These are phyloP conservation scores for Orbilia blumenaviensis DNA, from an alignment of 2,329 filamentous ascomycete species.

Conservation along the genomic window DNA sequence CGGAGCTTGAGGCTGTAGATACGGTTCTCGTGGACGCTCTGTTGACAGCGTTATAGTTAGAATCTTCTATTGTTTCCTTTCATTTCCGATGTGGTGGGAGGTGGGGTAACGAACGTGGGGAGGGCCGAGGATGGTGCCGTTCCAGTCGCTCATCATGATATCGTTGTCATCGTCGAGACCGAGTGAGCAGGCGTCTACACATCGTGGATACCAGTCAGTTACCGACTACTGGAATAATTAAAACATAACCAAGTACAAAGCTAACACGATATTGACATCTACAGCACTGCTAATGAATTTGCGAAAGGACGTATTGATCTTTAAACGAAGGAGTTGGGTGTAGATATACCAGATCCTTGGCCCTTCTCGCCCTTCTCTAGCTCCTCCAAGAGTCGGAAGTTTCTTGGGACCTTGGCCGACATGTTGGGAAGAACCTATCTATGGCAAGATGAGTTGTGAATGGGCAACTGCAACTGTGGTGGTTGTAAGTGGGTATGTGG, in stretches of 20 bases:
- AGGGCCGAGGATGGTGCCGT: constrained; percentile 94
- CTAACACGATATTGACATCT: too few species aligned
- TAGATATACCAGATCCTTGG: constrained; percentile 80
- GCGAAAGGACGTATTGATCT: too few species aligned
- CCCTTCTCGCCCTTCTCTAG: constrained; percentile 99
- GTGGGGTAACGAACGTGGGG: constrained; percentile 76
- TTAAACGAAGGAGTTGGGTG: background rate
- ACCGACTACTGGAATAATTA: too few species aligned
- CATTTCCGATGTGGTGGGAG: background rate
- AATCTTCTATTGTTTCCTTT: background rate
- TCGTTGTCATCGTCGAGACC: constrained; percentile 94
- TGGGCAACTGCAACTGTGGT: background rate
- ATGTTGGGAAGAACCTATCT: constrained; percentile 18
- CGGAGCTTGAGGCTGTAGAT: constrained; percentile 99
- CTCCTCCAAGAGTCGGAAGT: constrained; percentile 96
- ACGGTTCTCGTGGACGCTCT: constrained; percentile 97
- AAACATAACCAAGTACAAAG: too few species aligned
- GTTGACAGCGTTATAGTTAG: constrained; percentile 16
- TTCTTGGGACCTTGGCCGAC: constrained; percentile 88
- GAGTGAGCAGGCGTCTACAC: constrained; percentile 90
- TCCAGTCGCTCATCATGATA: constrained; percentile 97
- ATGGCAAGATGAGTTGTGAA: too few species aligned
- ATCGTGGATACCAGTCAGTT: too few species aligned
- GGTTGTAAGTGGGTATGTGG: too few species aligned
- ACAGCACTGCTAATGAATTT: too few species aligned